Conservation (phyloP, 176 grass and related monocot species). For the Oryza rufipogon region DNA sequence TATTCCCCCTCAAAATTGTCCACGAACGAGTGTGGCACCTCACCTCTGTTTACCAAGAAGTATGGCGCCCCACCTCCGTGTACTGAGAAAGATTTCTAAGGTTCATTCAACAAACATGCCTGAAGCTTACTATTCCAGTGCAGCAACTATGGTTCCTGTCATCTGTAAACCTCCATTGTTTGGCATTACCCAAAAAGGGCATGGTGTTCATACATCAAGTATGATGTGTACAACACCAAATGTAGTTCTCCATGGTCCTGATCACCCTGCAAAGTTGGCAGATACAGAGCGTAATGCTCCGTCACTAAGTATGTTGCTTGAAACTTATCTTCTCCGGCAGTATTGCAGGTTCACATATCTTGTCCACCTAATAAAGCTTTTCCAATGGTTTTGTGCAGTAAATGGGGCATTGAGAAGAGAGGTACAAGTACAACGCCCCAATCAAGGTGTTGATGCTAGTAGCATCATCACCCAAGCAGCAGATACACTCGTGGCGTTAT, state of each 20-base stretch:
- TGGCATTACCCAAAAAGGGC: not conserved
- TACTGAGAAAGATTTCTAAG: slow-evolving; percentile 27
- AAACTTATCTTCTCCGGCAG: not conserved
- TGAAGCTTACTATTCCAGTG: slow-evolving; percentile 3
- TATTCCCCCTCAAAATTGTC: not conserved
- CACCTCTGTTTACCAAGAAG: not conserved
- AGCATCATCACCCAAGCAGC: not conserved
- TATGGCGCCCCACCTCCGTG: slow-evolving; percentile 15
- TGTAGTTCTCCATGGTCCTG: not conserved
- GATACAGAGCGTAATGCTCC: not conserved
- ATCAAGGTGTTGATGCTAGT: not conserved
- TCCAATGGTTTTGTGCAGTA: not conserved
- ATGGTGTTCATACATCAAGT: not conserved
- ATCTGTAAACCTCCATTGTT: not conserved
- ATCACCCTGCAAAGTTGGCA: not conserved
- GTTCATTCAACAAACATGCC: not conserved
- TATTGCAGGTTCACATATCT: not conserved
- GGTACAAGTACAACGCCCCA: not conserved
- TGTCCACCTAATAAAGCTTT: not conserved
- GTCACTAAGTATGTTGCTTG: slow-evolving; percentile 13
- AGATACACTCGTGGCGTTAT: not conserved
- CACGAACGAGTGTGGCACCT: not conserved
- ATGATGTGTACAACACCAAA: not conserved
- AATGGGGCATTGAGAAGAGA: not conserved
- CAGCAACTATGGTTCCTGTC: slow-evolving; percentile 4